Conservation (phyloP, 1,139 yeast species). For the Kurtzmaniella natalensis region DNA sequence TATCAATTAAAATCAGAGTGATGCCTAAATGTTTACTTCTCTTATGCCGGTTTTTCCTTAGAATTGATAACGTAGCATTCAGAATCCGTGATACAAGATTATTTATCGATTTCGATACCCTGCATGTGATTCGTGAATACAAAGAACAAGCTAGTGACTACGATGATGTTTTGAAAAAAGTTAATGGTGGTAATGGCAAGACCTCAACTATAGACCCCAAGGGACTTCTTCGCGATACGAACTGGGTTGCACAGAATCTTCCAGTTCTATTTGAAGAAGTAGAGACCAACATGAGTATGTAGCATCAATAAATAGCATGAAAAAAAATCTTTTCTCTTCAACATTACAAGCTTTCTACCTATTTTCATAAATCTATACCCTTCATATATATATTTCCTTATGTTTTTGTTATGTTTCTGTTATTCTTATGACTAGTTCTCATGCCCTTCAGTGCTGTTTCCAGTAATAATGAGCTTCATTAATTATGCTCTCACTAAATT, state of each 20-base stretch:
- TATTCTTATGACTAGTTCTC: too few species aligned
- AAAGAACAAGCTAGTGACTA: conserved; percentile 70
- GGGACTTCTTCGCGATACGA: conserved; percentile 68
- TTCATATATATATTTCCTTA: too few species aligned
- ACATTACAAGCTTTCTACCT: too few species aligned
- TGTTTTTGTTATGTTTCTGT: too few species aligned
- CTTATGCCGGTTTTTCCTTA: conserved; percentile 70
- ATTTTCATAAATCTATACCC: too few species aligned
- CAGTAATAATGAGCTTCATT: too few species aligned
- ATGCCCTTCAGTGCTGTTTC: too few species aligned
- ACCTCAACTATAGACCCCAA: conserved; percentile 62
- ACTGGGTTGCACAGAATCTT: conserved; percentile 70
- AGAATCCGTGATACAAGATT: conserved; percentile 82
- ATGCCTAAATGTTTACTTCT: conserved; percentile 79
- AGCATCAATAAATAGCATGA: too few species aligned
- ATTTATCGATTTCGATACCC: conserved; percentile 70
- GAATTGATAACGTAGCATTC: conserved; percentile 87
- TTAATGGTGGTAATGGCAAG: conserved; percentile 32
- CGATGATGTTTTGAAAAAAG: conserved; percentile 43
- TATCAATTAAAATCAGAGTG: conserved; percentile 77
- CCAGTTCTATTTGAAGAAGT: conserved; percentile 32
- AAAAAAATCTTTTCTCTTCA: too few species aligned
- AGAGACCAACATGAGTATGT: conserved; percentile 15
- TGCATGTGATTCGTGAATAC: conserved; percentile 68
- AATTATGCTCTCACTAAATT: too few species aligned